These are phyloP conservation scores for Dittrichia graveolens DNA, from an alignment of 129 eudicot genomes.

Conservation along the genomic window DNA sequence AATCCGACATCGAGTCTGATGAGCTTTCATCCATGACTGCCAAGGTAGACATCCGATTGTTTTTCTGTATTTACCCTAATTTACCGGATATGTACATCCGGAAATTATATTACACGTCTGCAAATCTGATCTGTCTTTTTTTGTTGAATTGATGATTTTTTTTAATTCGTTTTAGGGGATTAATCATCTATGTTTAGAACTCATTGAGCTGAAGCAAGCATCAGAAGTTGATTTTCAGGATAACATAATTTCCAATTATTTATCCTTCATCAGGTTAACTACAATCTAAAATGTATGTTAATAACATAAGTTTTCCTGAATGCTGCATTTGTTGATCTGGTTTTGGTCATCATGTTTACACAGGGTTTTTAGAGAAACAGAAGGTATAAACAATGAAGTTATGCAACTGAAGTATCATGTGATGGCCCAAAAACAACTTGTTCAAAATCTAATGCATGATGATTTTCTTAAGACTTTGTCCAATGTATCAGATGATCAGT, in stretches of 20 bases:
- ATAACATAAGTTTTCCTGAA: conserved; percentile 7
- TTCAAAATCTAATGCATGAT: conserved; percentile 38
- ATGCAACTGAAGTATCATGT: conserved; percentile 57
- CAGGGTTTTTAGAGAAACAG: conserved; percentile 67
- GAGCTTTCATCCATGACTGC: conserved; percentile 84
- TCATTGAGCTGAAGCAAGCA: conserved; percentile 68
- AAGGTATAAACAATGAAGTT: conserved; percentile 57
- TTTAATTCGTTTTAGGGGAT: conserved; percentile 51
- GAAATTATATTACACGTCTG: neutral
- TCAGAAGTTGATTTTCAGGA: conserved; percentile 73
- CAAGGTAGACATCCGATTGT: conserved; percentile 43
- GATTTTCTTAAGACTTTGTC: conserved; percentile 16
- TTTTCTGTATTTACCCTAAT: neutral
- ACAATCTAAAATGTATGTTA: neutral
- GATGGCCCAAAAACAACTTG: conserved; percentile 55
- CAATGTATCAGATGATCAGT: conserved; percentile 36
- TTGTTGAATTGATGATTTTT: conserved; percentile 14
- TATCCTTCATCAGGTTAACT: conserved; percentile 62
- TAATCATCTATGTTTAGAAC: conserved; percentile 68
- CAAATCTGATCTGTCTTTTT: neutral
- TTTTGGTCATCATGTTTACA: conserved; percentile 9
- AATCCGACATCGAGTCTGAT: conserved; percentile 38
- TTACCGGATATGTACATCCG: neutral
- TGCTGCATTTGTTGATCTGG: conserved; percentile 5
- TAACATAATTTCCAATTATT: conserved; percentile 54